Conservation (phyloP, 768 basidiomycete species). For the Pluteus cervinus region DNA sequence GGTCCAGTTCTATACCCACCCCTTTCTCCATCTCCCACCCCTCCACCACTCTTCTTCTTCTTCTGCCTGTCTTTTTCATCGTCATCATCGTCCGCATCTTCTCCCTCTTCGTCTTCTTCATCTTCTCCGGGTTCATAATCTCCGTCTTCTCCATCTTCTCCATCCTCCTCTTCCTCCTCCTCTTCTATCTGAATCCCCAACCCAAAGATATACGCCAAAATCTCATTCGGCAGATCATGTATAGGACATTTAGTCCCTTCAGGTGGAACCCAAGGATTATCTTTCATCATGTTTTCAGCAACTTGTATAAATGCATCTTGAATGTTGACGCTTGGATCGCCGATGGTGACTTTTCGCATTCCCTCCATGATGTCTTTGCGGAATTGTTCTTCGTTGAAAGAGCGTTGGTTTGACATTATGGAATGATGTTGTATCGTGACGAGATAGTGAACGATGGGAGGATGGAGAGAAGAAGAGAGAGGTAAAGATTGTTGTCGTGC, state of each 20-base stretch:
- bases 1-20: constrained; percentile 15
- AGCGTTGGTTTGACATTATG: too few relatives aligned
- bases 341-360: too few relatives aligned
- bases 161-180: constrained; percentile 25
- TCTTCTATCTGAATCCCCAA: constrained; percentile 33
- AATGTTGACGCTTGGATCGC: too few relatives aligned
- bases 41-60: constrained; percentile 17
- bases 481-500: too few relatives aligned
- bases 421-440: too few relatives aligned
- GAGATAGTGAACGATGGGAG: too few relatives aligned
- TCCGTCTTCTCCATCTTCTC: constrained; percentile 29
- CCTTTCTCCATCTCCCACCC: constrained; percentile 23
- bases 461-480: too few relatives aligned
- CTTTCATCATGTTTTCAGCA: constrained; percentile 28
- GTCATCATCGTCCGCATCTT: constrained; percentile 23
- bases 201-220: constrained; percentile 50
- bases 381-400: too few relatives aligned
- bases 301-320: constrained; percentile 28
- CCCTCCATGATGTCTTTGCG: too few relatives aligned
- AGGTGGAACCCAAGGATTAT: constrained; percentile 46
- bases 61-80: too few relatives aligned
- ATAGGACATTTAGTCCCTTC: constrained; percentile 38
- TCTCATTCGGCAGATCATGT: constrained; percentile 48
- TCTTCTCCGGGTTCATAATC: constrained; percentile 28
- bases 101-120: constrained; percentile 24